A percentile compares a stretch with the other conserved stretches of the same genome.
Conservation (phyloP, 352 stramenopile species). For the Pythium rishiriense region DNA sequence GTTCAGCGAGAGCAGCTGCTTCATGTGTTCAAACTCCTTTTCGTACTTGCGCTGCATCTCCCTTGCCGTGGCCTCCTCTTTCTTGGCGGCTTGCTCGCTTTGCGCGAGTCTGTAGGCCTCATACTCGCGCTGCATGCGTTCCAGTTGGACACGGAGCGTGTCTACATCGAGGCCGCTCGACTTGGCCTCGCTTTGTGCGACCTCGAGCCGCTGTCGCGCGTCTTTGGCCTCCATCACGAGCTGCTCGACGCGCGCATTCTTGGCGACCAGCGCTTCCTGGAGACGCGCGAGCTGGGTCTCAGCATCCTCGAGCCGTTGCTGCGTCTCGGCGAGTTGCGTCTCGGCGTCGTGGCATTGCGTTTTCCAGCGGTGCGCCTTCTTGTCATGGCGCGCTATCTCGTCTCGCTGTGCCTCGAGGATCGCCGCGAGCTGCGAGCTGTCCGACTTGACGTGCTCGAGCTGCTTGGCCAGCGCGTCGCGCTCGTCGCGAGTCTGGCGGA, state of each 20-base stretch:
- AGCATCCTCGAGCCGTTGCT: slow-evolving; percentile 26
- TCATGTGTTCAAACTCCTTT: slow-evolving; percentile 45
- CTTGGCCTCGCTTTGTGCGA: neutral
- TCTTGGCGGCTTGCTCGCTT: slow-evolving; percentile 20
- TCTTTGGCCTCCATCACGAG: slow-evolving; percentile 7
- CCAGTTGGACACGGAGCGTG: slow-evolving; percentile 26
- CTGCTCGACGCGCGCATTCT: slow-evolving; percentile 35
- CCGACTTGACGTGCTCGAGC: slow-evolving; percentile 34
- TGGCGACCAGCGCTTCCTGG: slow-evolving; percentile 39
- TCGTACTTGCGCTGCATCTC: slow-evolving; percentile 31
- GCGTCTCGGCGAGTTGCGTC: slow-evolving; percentile 7
- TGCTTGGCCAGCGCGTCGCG: slow-evolving; percentile 44
- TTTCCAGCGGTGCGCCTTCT: slow-evolving; percentile 29
- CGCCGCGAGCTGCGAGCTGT: slow-evolving; percentile 40
- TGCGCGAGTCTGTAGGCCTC: slow-evolving; percentile 19
- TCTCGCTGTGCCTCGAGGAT: slow-evolving; percentile 47
- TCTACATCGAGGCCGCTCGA: neutral
- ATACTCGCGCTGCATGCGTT: slow-evolving; percentile 26
- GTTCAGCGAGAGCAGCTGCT: slow-evolving; percentile 47
- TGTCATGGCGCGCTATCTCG: slow-evolving; percentile 26
- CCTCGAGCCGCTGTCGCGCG: neutral
- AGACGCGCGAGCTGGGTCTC: slow-evolving; percentile 31
- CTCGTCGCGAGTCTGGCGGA: slow-evolving; percentile 30
- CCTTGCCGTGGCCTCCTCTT: slow-evolving; percentile 25
- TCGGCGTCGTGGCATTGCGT: slow-evolving; percentile 30